These are phyloP conservation scores for Aureobasidium zeae DNA, from an alignment of 2,329 filamentous ascomycete genomes.

Conservation along the genomic window DNA sequence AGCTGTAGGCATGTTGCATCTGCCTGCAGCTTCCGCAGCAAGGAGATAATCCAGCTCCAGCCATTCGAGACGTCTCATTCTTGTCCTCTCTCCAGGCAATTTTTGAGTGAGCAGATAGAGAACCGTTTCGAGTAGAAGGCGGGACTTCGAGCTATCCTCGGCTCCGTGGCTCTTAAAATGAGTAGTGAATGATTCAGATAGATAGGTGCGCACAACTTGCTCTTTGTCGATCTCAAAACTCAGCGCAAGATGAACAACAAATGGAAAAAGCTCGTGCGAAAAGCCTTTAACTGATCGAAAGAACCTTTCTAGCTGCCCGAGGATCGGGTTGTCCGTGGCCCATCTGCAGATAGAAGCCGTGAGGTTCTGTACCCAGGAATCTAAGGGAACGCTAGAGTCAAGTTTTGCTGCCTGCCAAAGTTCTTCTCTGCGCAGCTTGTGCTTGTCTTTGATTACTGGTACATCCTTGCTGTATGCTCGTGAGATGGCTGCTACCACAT, in stretches of 20 bases:
- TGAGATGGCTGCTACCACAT: constrained; percentile 21
- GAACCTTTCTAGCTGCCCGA: constrained; percentile 48
- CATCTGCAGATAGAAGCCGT: constrained; percentile 37
- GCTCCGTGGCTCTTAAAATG: constrained; percentile 49
- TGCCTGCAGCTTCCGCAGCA: constrained; percentile 61
- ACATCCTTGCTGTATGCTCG: constrained; percentile 23
- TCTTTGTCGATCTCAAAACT: constrained; percentile 56
- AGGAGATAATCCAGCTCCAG: constrained; percentile 68
- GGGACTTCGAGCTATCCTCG: constrained; percentile 52
- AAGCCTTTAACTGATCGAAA: constrained; percentile 1
- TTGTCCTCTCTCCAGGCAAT: constrained; percentile 64
- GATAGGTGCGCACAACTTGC: constrained; percentile 46
- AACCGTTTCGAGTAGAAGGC: constrained; percentile 66
- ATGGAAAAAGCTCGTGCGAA: constrained; percentile 29
- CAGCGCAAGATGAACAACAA: constrained; percentile 74
- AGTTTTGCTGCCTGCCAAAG: constrained; percentile 20
- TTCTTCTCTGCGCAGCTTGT: constrained; percentile 10
- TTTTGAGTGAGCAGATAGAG: constrained; percentile 81
- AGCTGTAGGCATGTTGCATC: constrained; percentile 78
- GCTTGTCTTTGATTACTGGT: not conserved
- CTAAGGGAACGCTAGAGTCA: constrained; percentile 15
- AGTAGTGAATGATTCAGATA: constrained; percentile 57
- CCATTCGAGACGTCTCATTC: constrained; percentile 73
- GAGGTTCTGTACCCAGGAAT: constrained; percentile 23
- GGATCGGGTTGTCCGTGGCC: constrained; percentile 54